Evolutionary conservation across 2,329 filamentous ascomycete genomes (phyloP).

Genomic region (Hypoxylon sp.): DNA sequence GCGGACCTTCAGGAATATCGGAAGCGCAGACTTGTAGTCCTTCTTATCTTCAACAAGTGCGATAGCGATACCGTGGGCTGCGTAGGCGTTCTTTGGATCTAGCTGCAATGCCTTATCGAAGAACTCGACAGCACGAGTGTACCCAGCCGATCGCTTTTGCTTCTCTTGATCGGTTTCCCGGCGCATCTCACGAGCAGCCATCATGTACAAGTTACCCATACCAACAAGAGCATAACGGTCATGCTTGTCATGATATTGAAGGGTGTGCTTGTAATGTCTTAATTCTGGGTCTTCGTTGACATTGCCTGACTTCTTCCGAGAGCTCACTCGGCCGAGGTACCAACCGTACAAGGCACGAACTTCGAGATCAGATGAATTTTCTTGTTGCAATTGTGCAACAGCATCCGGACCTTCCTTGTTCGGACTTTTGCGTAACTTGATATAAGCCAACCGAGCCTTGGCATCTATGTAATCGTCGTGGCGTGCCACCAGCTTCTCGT

Average conservation of each 20-base stretch:
- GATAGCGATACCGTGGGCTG: constrained; percentile 95
- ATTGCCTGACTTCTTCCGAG: constrained; percentile 85
- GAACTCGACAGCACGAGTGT: constrained; percentile 95
- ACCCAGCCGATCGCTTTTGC: constrained; percentile 88
- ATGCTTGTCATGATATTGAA: constrained; percentile 96
- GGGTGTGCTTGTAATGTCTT: constrained; percentile 94
- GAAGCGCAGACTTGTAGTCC: constrained; percentile 84
- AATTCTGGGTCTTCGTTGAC: constrained; percentile 92
- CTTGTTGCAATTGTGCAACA: constrained; percentile 87
- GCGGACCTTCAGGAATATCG: constrained; percentile 90
- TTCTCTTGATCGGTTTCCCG: constrained; percentile 90
- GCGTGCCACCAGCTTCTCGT: constrained; percentile 85
- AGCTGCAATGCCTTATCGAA: constrained; percentile 97
- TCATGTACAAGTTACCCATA: constrained; percentile 94
- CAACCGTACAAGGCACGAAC: constrained; percentile 94
- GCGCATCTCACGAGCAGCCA: constrained; percentile 93
- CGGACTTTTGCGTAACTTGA: constrained; percentile 84
- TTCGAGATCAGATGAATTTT: constrained; percentile 87
- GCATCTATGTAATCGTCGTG: constrained; percentile 96
- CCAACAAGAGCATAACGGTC: constrained; percentile 96
- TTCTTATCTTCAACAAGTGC: constrained; percentile 95
- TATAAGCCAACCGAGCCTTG: constrained; percentile 88
- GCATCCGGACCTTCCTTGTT: constrained; percentile 89
- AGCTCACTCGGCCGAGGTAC: constrained; percentile 86
- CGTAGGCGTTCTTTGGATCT: constrained; percentile 96